phyloP scores from a whole-genome alignment of 768 basidiomycete genomes.

The Termitomyces sp. region DNA sequence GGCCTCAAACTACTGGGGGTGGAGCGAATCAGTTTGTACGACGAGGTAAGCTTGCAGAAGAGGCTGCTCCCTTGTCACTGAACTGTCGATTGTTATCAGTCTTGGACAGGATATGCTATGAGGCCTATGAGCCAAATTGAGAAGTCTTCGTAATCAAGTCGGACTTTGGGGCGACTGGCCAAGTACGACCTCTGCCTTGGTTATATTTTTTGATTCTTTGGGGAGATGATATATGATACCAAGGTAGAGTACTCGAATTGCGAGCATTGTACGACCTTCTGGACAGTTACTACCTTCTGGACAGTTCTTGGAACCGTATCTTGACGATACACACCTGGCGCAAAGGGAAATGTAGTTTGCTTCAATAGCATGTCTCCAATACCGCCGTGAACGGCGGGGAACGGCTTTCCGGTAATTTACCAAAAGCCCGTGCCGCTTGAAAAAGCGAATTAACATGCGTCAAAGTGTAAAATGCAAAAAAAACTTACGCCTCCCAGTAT shows the following conservation, averaged over 20 bases:
- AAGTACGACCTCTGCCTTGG: background rate
- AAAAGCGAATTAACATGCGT: slow-evolving; percentile 3
- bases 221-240: background rate
- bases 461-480: background rate
- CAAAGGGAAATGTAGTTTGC: background rate
- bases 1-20: slow-evolving; percentile 76
- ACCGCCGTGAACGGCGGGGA: slow-evolving; percentile 70
- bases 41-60: slow-evolving; percentile 64
- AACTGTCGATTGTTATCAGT: slow-evolving; percentile 33
- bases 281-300: background rate
- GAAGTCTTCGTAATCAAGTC: slow-evolving; percentile 4
- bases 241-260: background rate
- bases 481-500: slow-evolving; percentile 57
- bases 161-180: background rate
- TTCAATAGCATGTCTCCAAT: slow-evolving; percentile 39
- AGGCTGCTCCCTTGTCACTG: background rate
- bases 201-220: background rate
- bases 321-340: background rate
- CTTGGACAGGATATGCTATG: slow-evolving; percentile 93
- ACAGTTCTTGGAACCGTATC: background rate
- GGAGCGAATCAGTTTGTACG: slow-evolving; percentile 72
- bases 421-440: slow-evolving; percentile 52
- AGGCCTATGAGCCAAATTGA: slow-evolving; percentile 70
- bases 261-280: background rate
- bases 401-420: slow-evolving; percentile 41